A percentile compares a stretch with the other conserved stretches of the same genome.
Conservation (phyloP, 2,329 filamentous ascomycete genomes). For the Diaporthe nobilis region DNA sequence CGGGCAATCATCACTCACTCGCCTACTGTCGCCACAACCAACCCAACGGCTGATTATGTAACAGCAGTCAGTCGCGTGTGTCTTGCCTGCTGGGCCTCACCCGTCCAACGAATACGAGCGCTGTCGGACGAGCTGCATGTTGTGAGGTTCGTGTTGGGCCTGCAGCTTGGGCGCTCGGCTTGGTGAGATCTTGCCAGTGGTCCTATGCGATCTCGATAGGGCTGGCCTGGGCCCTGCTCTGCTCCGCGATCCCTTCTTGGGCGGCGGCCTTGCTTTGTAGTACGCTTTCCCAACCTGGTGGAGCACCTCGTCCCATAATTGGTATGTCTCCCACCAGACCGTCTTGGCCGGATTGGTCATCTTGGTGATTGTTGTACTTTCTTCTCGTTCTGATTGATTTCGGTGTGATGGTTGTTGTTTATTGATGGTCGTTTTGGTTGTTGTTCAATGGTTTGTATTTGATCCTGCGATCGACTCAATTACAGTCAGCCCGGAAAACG, state of each 20-base stretch:
- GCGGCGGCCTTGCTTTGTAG: constrained; percentile 48
- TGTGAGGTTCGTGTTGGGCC: constrained; percentile 10
- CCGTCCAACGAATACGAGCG: constrained; percentile 18
- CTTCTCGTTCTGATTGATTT: neutral
- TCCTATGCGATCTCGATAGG: constrained; percentile 6
- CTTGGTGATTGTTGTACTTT: neutral
- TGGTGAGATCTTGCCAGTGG: neutral
- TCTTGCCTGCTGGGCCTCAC: neutral
- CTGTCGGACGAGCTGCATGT: constrained; percentile 34
- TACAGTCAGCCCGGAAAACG: neutral
- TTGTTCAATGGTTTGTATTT: neutral
- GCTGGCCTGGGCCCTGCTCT: constrained; percentile 13
- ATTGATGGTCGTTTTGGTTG: neutral
- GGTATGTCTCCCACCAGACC: constrained; percentile 53
- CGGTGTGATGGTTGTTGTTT: neutral
- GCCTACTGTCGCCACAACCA: neutral
- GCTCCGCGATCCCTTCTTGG: constrained; percentile 13
- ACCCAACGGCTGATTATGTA: neutral
- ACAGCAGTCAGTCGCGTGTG: neutral
- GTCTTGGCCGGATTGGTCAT: constrained; percentile 41
- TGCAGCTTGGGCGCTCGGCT: neutral
- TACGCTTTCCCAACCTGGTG: constrained; percentile 56
- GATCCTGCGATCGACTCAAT: neutral
- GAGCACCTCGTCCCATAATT: constrained; percentile 57
- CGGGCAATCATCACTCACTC: neutral